Evolutionary conservation across 129 eudicot genomes (phyloP).

Genomic region (Tagetes erecta): DNA sequence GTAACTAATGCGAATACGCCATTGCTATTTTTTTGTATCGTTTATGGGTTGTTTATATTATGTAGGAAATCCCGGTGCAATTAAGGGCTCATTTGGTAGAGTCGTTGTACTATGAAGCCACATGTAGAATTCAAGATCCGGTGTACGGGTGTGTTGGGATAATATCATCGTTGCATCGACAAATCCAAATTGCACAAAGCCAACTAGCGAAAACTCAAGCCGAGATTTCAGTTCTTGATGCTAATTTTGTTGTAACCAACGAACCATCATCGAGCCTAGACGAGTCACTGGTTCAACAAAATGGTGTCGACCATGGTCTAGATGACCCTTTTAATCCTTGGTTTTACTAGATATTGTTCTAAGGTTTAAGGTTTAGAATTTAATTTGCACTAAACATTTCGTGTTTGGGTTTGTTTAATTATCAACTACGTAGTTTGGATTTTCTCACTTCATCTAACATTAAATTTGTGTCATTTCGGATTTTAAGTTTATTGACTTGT

Average conservation of each 20-base stretch:
- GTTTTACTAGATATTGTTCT: conserved; percentile 15
- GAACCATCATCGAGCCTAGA: neutral
- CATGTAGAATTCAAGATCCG: conserved; percentile 43
- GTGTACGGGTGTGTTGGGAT: conserved; percentile 50
- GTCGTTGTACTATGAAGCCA: conserved; percentile 45
- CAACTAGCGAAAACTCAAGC: conserved; percentile 42
- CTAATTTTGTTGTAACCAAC: conserved; percentile 1
- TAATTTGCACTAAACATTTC: no score
- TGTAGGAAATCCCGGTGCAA: conserved; percentile 36
- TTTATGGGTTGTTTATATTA: neutral
- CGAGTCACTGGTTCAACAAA: conserved; percentile 8
- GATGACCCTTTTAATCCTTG: conserved; percentile 17
- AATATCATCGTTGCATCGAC: conserved; percentile 33
- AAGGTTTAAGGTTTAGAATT: no score
- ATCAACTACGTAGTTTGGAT: no score
- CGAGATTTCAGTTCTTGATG: conserved; percentile 27
- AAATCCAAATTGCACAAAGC: conserved; percentile 33
- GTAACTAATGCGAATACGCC: no score
- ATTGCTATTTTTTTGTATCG: neutral
- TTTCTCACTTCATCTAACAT: no score
- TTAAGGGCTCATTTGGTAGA: conserved; percentile 34
- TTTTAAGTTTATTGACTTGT: no score
- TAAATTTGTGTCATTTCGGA: no score
- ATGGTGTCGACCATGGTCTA: neutral
- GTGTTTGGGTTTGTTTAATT: no score